These are phyloP conservation scores for Paratinospora sagittata DNA, from an alignment of 164 flowering plant genomes.

Conservation along the genomic window DNA sequence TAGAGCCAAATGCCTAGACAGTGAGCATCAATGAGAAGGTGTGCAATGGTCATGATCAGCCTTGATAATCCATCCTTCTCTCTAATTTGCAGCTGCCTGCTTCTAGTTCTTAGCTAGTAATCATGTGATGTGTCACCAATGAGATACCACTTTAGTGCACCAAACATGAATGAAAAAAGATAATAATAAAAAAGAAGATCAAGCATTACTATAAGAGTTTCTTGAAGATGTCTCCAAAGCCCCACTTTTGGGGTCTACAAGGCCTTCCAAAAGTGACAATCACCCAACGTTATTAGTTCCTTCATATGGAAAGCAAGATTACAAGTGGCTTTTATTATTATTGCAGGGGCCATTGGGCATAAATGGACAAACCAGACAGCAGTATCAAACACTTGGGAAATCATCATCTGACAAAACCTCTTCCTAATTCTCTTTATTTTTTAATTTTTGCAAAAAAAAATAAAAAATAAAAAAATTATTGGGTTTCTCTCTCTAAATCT, in stretches of 20 bases:
- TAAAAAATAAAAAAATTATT: neutral
- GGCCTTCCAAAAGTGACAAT: neutral
- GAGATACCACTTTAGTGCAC: neutral
- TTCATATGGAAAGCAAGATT: no score
- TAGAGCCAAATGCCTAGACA: neutral
- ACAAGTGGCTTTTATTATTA: constrained; percentile 10
- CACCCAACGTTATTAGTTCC: constrained; percentile 2
- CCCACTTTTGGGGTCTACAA: neutral
- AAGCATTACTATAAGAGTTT: constrained; percentile 18
- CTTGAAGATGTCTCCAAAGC: constrained; percentile 28
- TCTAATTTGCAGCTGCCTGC: neutral
- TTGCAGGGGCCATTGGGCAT: constrained; percentile 1
- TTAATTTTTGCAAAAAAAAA: no score
- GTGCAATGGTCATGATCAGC: neutral
- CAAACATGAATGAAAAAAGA: neutral
- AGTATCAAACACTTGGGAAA: neutral
- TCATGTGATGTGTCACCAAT: neutral
- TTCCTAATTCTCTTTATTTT: no score
- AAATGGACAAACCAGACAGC: neutral
- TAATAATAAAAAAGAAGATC: no score
- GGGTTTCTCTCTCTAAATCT: no score
- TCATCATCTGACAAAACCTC: no score
- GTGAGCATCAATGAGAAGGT: neutral
- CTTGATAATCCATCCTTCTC: neutral
- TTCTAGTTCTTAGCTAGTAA: no score